Base-by-base conservation (phyloP, 805 yeast genomes). In the Geotrichum ghanense region DNA sequence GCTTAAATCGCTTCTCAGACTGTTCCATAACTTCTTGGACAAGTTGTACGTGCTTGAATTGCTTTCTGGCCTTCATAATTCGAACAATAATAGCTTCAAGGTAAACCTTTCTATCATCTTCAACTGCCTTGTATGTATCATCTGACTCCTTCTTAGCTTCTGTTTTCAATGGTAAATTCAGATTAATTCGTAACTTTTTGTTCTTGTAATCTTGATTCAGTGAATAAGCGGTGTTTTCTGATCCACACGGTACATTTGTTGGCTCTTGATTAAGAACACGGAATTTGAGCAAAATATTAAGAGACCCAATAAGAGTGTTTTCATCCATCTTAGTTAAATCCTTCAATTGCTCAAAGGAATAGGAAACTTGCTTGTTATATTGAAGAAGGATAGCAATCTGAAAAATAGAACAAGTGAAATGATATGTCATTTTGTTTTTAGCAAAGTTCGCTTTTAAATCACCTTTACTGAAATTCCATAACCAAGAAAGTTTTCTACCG, bases 21-120 rank as follows among this genome's bases (percentile, higher is more conserved):
- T 87, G 95, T 50, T 85, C 83, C 56, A 86, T 80, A 39, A 89
- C 90, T 63, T 90, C 97, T 56, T 83, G 85, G 39, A 88, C 80
- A 57, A 90, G 73, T 47, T 79, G 81, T 43, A 81, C 83, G 61
- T 89, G 97, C 53, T 78, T 77, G 56, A 86, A 70, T 41, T 72
- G 73, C 63, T 88, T 84, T 59, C 96, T 75, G 1, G 96, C 89
- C 69, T 90, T 90, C 97, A 90, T 92, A 59, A 90, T 85, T 57
- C 98, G 76, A 35, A 90, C 97, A 65, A 92, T 87, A 58, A 95
- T 85, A 1, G 97, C 96, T 59, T 87, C 85, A 56, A 92, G 71
- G 66, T 81, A 81, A 59, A 83, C 79, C 65, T 82, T 83, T 60
- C 96, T 76, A 50, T 88, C 88, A 57, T 87, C 92, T 56, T 81